Evolutionary conservation across 2,329 filamentous ascomycete genomes (phyloP).

Genomic region (Apiospora arundinis): DNA sequence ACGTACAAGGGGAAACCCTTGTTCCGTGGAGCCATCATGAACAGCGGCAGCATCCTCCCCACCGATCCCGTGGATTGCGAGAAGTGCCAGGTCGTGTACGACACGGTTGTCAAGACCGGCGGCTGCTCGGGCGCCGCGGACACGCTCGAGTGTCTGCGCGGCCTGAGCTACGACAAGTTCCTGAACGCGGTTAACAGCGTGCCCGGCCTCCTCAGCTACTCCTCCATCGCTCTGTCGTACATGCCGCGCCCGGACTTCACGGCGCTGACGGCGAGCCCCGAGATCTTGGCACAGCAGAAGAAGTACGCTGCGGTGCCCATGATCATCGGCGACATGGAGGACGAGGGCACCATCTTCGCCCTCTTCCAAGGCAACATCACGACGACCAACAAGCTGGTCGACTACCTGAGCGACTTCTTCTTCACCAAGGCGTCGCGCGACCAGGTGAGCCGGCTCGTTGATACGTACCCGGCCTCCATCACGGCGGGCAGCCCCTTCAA

Average conservation of each 20-base stretch:
- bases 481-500: slow-evolving; percentile 74
- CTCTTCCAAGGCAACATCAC: slow-evolving; percentile 74
- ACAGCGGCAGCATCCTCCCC: slow-evolving; percentile 69
- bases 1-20: slow-evolving; percentile 77
- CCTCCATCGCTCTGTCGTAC: slow-evolving; percentile 73
- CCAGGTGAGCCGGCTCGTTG: slow-evolving; percentile 62
- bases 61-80: slow-evolving; percentile 67
- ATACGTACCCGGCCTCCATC: slow-evolving; percentile 64
- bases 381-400: slow-evolving; percentile 61
- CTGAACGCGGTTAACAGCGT: slow-evolving; percentile 73
- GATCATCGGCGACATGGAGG: slow-evolving; percentile 78
- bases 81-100: slow-evolving; percentile 70
- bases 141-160: slow-evolving; percentile 70
- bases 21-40: slow-evolving; percentile 81
- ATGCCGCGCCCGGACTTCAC: slow-evolving; percentile 75
- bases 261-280: slow-evolving; percentile 67
- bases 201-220: slow-evolving; percentile 71
- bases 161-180: slow-evolving; percentile 63
- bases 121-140: slow-evolving; percentile 66
- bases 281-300: slow-evolving; percentile 58
- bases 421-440: slow-evolving; percentile 62
- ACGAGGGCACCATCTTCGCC: slow-evolving; percentile 79
- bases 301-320: slow-evolving; percentile 66
- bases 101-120: slow-evolving; percentile 63
- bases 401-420: slow-evolving; percentile 66